Evolutionary conservation across 225 moss, liverwort and hornwort genomes (phyloP), one percentile per base, ranked within the genome.

Genomic region (Antitrichia curtipendula): DNA sequence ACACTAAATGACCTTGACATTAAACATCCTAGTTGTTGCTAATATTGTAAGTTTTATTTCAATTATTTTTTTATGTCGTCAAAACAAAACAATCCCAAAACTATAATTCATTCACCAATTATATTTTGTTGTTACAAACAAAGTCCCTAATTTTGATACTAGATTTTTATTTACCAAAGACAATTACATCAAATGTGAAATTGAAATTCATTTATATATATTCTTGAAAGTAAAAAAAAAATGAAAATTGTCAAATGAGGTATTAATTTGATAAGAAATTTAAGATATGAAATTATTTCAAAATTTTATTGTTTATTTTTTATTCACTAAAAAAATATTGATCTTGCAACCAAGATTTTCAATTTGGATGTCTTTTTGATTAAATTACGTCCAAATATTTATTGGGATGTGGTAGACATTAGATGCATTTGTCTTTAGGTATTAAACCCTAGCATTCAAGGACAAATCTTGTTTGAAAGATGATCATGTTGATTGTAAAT

Each of bases 401-500:
- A 34, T 18, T 0, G 1, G 5, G 5, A 18, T 18, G 5, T 64
- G 6, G 19, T 64, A 13, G 64, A 64, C 1, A 3, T 36, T 4
- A 13, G 7, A 65, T 36, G 5, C 6, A 21, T n/a, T 3, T 66
- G 2, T 38, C 38, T 38, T n/a, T 66, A 21, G n/a, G 12, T 21
- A 21, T 21, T n/a, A 21, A 38, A 23, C 6, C 12, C 21, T 68
- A 38, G 7, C 2, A 12, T 23, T 38, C 38, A 38, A 68, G 1
- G 66, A 66, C 38, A n/a, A 66, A 6, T n/a, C 7, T 3, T 41
- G 1, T 41, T 70, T 41, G n/a, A 68, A 40, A 23, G 36, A 36
- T 1, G 0, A 12, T 66, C 3, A 3, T n/a, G 0, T n/a, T 0
- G 21, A n/a, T 66, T 36, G 11, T 66, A 64, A 66, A 36, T 69